These are phyloP conservation scores for Trichoderma asperellum DNA, from an alignment of 2,329 filamentous ascomycete species.

Conservation along the genomic window DNA sequence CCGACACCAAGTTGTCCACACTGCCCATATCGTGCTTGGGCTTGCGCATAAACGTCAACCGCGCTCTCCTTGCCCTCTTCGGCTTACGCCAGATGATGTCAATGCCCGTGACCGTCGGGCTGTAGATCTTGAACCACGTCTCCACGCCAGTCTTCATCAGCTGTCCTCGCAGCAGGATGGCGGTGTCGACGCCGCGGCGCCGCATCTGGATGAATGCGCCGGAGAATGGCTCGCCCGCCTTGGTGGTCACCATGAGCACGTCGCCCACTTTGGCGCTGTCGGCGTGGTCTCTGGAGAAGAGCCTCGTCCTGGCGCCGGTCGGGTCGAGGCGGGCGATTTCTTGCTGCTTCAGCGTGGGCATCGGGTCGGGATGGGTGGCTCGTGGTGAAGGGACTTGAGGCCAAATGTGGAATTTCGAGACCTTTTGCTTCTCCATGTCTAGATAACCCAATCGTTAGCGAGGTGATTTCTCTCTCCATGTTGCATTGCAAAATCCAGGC, in stretches of 20 bases:
- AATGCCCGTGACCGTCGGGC: slow-evolving; percentile 84
- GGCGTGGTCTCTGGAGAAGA: slow-evolving; percentile 78
- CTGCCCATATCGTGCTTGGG: slow-evolving; percentile 85
- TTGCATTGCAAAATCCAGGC: neutral
- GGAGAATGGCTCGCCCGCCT: slow-evolving; percentile 80
- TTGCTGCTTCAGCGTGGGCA: slow-evolving; percentile 66
- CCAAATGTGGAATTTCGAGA: slow-evolving; percentile 55
- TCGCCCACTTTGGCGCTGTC: slow-evolving; percentile 85
- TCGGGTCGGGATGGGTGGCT: slow-evolving; percentile 65
- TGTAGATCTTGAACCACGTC: slow-evolving; percentile 98
- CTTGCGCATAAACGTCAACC: slow-evolving; percentile 89
- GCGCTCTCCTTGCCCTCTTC: slow-evolving; percentile 83
- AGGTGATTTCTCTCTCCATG: neutral
- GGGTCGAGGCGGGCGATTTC: slow-evolving; percentile 82
- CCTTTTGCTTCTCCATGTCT: slow-evolving; percentile 44
- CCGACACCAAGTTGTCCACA: slow-evolving; percentile 75
- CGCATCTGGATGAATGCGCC: slow-evolving; percentile 89
- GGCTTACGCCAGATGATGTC: slow-evolving; percentile 87
- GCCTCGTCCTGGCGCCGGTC: slow-evolving; percentile 75
- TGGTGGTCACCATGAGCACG: slow-evolving; percentile 85
- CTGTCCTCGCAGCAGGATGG: slow-evolving; percentile 82
- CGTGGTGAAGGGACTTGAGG: slow-evolving; percentile 60
- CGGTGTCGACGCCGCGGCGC: slow-evolving; percentile 84
- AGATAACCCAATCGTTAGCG: slow-evolving; percentile 28
- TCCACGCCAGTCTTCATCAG: slow-evolving; percentile 87